Evolutionary conservation across 2,329 filamentous ascomycete genomes (phyloP), one percentile per base, ranked within the genome.

Genomic region (Zymoseptoria passerinii): DNA sequence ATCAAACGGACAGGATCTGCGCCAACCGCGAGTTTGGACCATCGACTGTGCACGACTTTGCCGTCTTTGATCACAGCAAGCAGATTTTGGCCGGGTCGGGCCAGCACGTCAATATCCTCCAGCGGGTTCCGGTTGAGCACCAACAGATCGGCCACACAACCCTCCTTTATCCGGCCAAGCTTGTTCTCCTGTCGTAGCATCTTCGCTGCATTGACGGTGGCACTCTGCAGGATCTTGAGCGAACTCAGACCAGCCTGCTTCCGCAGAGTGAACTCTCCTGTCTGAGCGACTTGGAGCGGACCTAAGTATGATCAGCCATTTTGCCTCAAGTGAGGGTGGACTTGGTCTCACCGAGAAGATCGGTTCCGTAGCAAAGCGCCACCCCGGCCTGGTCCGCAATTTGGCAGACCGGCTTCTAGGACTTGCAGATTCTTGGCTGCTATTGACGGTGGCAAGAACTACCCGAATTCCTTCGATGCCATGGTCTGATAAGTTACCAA

Each of bases 21-120:
- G 16, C 70, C 68, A 10, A 48, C 54, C 29, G 61, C 40, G 59
- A 72, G 44, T 57, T 67, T 69, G 28, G 66, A 68, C 67, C 66
- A 71, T 27, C 65, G 62, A 59, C 72, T 75, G 56, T 68, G 69
- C 51, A 72, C 71, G 16, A 83, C 73, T 13, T 78, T 71, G 0
- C 82, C 81, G 40, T 81, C 81, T 65, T 83, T 83, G 52, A 84
- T 73, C 1, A 83, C 80, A 2, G 74, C 77, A 50, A 82, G 62
- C 7, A 83, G 62, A 59, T 77, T 72, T 63, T 75, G 72, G 53
- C 82, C 76, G 2, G 76, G 76, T 48, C 72, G 65, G 59, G 79
- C 79, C 27, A 85, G 65, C 3, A 83, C 70, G 0, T 74, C 73
- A 18, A 84, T 76, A 65, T 84, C 76, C n/a, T 82, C 76, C 54